phyloP scores from a whole-genome alignment of 352 stramenopile species.

The Halophytophthora batemanensis region DNA sequence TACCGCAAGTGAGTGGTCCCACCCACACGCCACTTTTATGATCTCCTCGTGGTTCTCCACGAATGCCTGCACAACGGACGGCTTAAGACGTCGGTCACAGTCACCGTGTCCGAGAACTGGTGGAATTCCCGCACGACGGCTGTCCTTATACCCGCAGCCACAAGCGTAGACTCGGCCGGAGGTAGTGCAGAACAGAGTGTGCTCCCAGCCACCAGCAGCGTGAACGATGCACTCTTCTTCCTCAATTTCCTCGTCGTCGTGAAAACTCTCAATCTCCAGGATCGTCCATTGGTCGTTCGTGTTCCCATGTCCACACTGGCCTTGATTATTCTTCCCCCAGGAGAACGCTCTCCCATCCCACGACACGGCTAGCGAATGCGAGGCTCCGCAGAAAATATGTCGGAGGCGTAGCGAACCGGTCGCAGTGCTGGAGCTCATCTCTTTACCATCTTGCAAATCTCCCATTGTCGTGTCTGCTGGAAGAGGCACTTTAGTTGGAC shows the following conservation, averaged over 20 bases:
- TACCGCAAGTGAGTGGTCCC: slow-evolving; percentile 81
- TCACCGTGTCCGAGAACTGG: slow-evolving; percentile 78
- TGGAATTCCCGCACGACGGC: slow-evolving; percentile 67
- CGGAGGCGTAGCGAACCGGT: slow-evolving; percentile 17
- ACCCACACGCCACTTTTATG: slow-evolving; percentile 63
- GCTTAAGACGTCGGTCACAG: slow-evolving; percentile 60
- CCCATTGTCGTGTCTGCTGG: slow-evolving; percentile 1
- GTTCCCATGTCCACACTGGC: slow-evolving; percentile 76
- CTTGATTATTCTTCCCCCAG: slow-evolving; percentile 88
- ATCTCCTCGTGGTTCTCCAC: slow-evolving; percentile 59
- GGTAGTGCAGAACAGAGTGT: slow-evolving; percentile 68
- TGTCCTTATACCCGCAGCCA: slow-evolving; percentile 85
- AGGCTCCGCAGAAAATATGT: slow-evolving; percentile 69
- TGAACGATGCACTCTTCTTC: slow-evolving; percentile 44
- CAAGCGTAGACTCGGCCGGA: slow-evolving; percentile 70
- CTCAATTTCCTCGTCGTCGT: slow-evolving; percentile 40
- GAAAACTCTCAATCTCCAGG: slow-evolving; percentile 55
- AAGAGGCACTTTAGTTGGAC: slow-evolving; percentile 34
- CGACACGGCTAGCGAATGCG: slow-evolving; percentile 69
- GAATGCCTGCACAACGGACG: slow-evolving; percentile 47
- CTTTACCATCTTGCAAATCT: background rate
- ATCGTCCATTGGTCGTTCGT: slow-evolving; percentile 67
- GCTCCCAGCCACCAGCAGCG: slow-evolving; percentile 75
- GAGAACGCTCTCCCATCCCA: slow-evolving; percentile 47
- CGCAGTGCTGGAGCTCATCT: background rate